Conservation (phyloP, 208 protist species). For the Trypanosoma theileri region DNA sequence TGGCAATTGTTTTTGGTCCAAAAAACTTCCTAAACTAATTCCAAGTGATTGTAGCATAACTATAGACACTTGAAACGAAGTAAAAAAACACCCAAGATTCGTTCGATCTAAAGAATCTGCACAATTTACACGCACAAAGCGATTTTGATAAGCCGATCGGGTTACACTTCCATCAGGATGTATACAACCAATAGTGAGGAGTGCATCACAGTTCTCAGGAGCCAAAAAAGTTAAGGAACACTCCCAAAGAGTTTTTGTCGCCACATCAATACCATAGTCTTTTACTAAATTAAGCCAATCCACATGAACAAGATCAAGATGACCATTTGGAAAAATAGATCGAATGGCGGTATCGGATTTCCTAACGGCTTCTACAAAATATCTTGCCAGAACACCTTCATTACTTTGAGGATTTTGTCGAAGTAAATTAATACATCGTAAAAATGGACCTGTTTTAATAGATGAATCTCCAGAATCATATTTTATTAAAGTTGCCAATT, state of each 20-base stretch:
- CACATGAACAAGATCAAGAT: conserved; percentile 76
- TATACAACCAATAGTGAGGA: conserved; percentile 74
- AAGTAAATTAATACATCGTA: conserved; percentile 86
- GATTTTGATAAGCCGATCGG: conserved; percentile 53
- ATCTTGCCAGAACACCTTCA: conserved; percentile 61
- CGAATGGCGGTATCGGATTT: conserved; percentile 38
- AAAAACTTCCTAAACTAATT: conserved; percentile 52
- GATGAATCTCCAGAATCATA: conserved; percentile 45
- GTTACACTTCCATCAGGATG: conserved; percentile 45
- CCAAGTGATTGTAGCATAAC: conserved; percentile 75
- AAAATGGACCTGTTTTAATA: conserved; percentile 28
- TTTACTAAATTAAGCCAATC: conserved; percentile 83
- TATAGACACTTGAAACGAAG: conserved; percentile 73
- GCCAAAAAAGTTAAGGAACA: conserved; percentile 56
- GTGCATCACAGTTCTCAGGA: conserved; percentile 41
- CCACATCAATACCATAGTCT: conserved; percentile 70
- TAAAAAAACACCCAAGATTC: conserved; percentile 94
- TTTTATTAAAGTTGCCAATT: conserved; percentile 52
- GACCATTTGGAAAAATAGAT: conserved; percentile 34
- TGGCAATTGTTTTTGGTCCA: conserved; percentile 48
- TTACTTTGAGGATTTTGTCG: conserved; percentile 61
- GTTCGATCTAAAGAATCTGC: conserved; percentile 93
- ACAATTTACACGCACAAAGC: conserved; percentile 92
- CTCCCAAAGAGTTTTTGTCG: conserved; percentile 70
- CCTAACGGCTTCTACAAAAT: conserved; percentile 71